Evolutionary conservation across 2,329 filamentous ascomycete genomes (phyloP).

Genomic region (Nigrograna mackinnonii): DNA sequence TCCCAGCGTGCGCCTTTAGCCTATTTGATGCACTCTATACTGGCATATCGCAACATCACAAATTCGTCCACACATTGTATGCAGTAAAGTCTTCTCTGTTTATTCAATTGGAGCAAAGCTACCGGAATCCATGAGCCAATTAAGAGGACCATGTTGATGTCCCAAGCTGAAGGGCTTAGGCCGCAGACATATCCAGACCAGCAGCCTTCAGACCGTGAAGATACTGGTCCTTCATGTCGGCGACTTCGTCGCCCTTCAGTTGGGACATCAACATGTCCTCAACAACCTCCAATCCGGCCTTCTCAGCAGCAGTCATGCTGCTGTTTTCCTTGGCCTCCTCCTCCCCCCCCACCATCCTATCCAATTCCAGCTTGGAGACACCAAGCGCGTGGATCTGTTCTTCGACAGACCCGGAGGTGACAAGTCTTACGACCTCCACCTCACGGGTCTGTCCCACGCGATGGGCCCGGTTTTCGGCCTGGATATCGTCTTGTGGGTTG

Average conservation of each 20-base stretch:
- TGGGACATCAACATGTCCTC: conserved; percentile 46
- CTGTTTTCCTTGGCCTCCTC: conserved; percentile 38
- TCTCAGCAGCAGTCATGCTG: conserved; percentile 40
- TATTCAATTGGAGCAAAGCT: too few relatives aligned
- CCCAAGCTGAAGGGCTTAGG: too few relatives aligned
- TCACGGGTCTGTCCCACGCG: conserved; percentile 88
- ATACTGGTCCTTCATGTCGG: conserved; percentile 47
- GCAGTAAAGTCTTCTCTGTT: too few relatives aligned
- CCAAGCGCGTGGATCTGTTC: conserved; percentile 92
- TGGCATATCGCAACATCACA: too few relatives aligned
- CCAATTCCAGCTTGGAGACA: conserved; percentile 89
- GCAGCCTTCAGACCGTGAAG: conserved; percentile 44
- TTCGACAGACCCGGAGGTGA: conserved; percentile 82
- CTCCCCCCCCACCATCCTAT: conserved; percentile 70
- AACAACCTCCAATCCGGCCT: conserved; percentile 35
- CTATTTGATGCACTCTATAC: too few relatives aligned
- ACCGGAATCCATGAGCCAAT: too few relatives aligned
- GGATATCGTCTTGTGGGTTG: conserved; percentile 97
- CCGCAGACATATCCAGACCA: conserved; percentile 42
- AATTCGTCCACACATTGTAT: too few relatives aligned
- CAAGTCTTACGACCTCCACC: conserved; percentile 86
- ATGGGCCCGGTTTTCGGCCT: conserved; percentile 96
- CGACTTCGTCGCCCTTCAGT: conserved; percentile 14
- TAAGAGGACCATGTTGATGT: too few relatives aligned
- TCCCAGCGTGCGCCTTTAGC: too few relatives aligned